These are phyloP conservation scores for Boletus sp. DNA, from an alignment of 768 basidiomycete genomes.

Conservation along the genomic window DNA sequence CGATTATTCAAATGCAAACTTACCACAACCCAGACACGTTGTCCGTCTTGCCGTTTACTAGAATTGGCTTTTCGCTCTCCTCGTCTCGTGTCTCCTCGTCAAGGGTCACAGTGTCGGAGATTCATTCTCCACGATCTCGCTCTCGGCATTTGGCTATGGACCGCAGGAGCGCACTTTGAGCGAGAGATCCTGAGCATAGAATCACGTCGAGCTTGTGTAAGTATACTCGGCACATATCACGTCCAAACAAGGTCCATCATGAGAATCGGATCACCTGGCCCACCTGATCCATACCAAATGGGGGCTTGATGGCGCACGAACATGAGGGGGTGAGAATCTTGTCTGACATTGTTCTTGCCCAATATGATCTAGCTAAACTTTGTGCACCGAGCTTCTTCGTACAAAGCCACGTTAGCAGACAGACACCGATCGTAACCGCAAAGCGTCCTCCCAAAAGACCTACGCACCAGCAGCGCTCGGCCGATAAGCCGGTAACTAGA, in stretches of 20 bases:
- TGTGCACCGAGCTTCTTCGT: neutral
- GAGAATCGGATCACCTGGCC: constrained; percentile 10
- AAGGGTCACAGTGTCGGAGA: constrained; percentile 8
- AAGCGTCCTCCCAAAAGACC: neutral
- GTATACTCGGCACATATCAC: neutral
- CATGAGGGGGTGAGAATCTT: constrained; percentile 2
- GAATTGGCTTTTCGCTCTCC: neutral
- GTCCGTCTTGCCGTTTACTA: neutral
- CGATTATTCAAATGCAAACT: constrained; percentile 9
- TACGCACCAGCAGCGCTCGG: neutral
- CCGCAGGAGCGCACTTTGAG: constrained; percentile 11
- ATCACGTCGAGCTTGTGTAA: neutral
- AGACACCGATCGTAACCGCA: neutral
- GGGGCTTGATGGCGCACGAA: neutral
- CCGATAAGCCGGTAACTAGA: constrained; percentile 3
- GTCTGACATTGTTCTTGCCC: neutral
- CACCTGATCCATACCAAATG: constrained; percentile 1
- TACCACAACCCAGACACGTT: constrained; percentile 15
- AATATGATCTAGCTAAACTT: neutral
- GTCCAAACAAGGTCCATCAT: constrained; percentile 2
- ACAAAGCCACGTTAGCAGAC: neutral
- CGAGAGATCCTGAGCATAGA: neutral
- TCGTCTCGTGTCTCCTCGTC: neutral
- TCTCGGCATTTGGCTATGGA: constrained; percentile 1
- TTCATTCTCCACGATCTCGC: neutral